Conservation (phyloP, 2,329 filamentous ascomycete species). For the Colletotrichum brevisporum region DNA sequence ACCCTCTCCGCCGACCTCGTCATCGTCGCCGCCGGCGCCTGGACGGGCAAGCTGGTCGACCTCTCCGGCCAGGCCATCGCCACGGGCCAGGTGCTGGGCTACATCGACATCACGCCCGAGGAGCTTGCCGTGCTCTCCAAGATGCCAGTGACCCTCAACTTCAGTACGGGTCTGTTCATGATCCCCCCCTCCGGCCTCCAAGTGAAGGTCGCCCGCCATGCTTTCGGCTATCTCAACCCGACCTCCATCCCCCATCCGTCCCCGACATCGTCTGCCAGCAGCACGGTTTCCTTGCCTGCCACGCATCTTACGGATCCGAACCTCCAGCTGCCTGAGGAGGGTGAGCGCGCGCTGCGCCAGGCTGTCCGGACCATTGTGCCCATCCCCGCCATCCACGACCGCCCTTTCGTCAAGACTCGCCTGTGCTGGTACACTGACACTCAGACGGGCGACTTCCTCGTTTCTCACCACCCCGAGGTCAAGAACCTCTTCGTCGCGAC, state of each 20-base stretch:
- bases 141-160: slow-evolving; percentile 81
- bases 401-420: slow-evolving; percentile 73
- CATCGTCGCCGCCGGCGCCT: slow-evolving; percentile 88
- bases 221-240: slow-evolving; percentile 76
- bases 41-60: slow-evolving; percentile 85
- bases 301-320: slow-evolving; percentile 65
- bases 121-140: slow-evolving; percentile 77
- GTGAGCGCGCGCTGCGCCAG: slow-evolving; percentile 70
- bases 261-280: slow-evolving; percentile 17
- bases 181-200: slow-evolving; percentile 75
- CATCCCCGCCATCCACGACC: slow-evolving; percentile 64
- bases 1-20: slow-evolving; percentile 77
- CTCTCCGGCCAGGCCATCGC: slow-evolving; percentile 82
- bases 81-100: slow-evolving; percentile 86
- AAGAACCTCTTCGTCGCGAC: slow-evolving; percentile 72
- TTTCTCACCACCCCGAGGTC: slow-evolving; percentile 77
- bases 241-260: slow-evolving; percentile 49
- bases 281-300: slow-evolving; percentile 54
- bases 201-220: slow-evolving; percentile 80
- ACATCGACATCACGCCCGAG: slow-evolving; percentile 78
- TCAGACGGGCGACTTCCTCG: slow-evolving; percentile 77
- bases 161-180: slow-evolving; percentile 80
- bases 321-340: slow-evolving; percentile 70
- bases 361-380: slow-evolving; percentile 75
- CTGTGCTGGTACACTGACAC: slow-evolving; percentile 86